phyloP scores from a whole-genome alignment of 1,284 basidiomycete species.

The Papiliotrema nemorosa region DNA sequence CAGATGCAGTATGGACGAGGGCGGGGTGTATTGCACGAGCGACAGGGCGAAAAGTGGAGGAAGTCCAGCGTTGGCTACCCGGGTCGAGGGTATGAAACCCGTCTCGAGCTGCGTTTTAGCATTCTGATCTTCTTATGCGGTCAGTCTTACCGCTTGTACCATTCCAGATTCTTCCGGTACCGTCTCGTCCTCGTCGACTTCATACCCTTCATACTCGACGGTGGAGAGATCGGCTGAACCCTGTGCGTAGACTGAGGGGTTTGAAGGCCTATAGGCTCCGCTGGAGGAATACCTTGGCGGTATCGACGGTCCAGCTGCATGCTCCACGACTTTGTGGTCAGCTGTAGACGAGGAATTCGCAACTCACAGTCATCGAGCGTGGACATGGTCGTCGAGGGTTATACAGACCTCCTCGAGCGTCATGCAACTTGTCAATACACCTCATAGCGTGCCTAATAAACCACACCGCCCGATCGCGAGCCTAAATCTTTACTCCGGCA shows the following conservation, averaged over 20 bases:
- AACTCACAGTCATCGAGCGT: conserved; percentile 85
- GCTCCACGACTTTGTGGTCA: conserved; percentile 67
- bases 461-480: no score
- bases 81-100: conserved; percentile 46
- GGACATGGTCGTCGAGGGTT: conserved; percentile 17
- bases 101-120: conserved; percentile 46
- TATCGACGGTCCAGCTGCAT: conserved; percentile 58
- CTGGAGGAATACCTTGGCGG: conserved; percentile 20
- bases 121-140: neutral
- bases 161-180: conserved; percentile 28
- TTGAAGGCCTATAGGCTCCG: conserved; percentile 28
- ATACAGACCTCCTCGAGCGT: no score
- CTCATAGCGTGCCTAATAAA: no score
- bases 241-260: conserved; percentile 43
- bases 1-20: conserved; percentile 72
- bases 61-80: conserved; percentile 39
- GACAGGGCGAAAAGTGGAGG: conserved; percentile 77
- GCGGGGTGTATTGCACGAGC: conserved; percentile 81
- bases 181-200: conserved; percentile 61
- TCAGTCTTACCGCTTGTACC: conserved; percentile 31
- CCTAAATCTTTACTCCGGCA: no score
- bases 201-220: conserved; percentile 81
- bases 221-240: conserved; percentile 52
- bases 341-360: neutral
- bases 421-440: no score